Evolutionary conservation across 805 yeast species (phyloP).

Genomic region (Komagataella populi): DNA sequence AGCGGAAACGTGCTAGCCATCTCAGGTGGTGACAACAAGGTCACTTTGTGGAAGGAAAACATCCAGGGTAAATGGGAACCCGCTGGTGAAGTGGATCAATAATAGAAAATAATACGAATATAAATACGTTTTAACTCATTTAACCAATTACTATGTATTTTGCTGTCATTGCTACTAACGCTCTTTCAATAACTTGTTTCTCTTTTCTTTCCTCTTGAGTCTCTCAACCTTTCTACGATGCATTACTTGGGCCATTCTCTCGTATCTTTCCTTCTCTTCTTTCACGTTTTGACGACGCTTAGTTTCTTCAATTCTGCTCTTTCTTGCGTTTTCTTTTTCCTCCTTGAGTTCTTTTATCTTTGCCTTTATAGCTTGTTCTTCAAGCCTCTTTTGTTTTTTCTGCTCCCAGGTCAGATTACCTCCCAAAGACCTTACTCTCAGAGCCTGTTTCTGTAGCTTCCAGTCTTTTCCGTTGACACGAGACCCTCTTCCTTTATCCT

Average conservation of each 20-base stretch:
- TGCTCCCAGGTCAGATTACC: slow-evolving; percentile 45
- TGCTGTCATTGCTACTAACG: neutral
- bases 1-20: slow-evolving; percentile 93
- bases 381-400: slow-evolving; percentile 51
- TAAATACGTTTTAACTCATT: neutral
- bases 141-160: neutral
- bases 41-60: slow-evolving; percentile 93
- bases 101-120: slow-evolving; percentile 7
- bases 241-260: slow-evolving; percentile 72
- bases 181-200: slow-evolving; percentile 51
- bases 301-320: slow-evolving; percentile 36
- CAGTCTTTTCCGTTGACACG: slow-evolving; percentile 58
- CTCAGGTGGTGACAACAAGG: slow-evolving; percentile 92
- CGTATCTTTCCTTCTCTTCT: slow-evolving; percentile 85
- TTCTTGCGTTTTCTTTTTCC: slow-evolving; percentile 55
- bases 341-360: slow-evolving; percentile 62
- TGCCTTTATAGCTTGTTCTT: slow-evolving; percentile 53
- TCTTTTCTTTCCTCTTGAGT: slow-evolving; percentile 80
- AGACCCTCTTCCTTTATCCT: slow-evolving; percentile 22
- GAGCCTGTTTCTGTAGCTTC: slow-evolving; percentile 58
- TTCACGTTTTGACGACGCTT: slow-evolving; percentile 69
- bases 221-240: slow-evolving; percentile 87
- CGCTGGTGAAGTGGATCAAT: slow-evolving; percentile 93
- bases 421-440: slow-evolving; percentile 49
- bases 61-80: slow-evolving; percentile 90